A percentile compares a stretch with the other conserved stretches of the same genome.
Evolutionary conservation across 495 filamentous ascomycete genomes (phyloP).

Genomic region (Neurospora sp.): DNA sequence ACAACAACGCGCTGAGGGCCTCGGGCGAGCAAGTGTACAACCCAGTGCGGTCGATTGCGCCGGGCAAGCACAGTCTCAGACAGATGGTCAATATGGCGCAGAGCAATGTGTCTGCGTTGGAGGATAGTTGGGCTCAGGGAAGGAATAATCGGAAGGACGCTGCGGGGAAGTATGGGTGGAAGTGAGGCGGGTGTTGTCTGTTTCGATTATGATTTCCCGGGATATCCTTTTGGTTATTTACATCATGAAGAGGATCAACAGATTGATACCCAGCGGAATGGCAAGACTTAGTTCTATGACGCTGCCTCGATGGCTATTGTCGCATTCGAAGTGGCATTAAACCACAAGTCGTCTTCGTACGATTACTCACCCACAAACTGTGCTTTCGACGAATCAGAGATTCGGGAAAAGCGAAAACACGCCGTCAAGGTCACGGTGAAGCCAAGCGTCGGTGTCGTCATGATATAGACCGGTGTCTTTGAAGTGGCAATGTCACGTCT

Average conservation of each 20-base stretch:
- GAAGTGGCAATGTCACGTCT: no score
- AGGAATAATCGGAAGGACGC: slow-evolving; percentile 68
- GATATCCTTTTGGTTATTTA: background rate
- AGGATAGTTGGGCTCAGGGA: slow-evolving; percentile 77
- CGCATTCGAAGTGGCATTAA: no score
- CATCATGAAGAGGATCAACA: background rate
- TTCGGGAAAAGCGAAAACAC: no score
- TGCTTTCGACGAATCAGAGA: no score
- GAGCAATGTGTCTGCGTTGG: slow-evolving; percentile 70
- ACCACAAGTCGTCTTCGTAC: no score
- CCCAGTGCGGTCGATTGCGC: slow-evolving; percentile 72
- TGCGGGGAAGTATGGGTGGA: slow-evolving; percentile 72
- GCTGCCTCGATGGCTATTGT: no score
- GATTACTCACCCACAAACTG: no score
- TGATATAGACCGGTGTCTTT: no score
- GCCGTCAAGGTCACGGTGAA: no score
- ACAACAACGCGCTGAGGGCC: slow-evolving; percentile 66
- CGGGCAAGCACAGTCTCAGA: slow-evolving; percentile 78
- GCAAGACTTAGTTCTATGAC: background rate
- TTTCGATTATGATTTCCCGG: slow-evolving; percentile 15
- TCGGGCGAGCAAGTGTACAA: slow-evolving; percentile 63
- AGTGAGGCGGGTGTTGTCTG: background rate
- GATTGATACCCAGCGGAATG: background rate
- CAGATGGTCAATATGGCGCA: slow-evolving; percentile 76
- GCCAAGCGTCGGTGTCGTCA: no score